phyloP scores from a whole-genome alignment of 345 rosid genomes.

The Citrus inodora region DNA sequence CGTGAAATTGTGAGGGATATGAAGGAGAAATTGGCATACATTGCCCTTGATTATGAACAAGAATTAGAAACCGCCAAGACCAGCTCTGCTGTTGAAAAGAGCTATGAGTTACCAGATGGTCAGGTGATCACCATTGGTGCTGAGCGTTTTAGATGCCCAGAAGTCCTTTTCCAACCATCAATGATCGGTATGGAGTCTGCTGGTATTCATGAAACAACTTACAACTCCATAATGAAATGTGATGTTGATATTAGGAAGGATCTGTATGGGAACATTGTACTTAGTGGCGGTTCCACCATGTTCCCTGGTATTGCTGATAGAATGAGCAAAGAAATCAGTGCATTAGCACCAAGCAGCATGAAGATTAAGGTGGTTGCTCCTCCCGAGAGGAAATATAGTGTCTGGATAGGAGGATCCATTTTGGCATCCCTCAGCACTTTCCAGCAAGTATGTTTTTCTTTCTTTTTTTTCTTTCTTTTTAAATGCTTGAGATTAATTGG shows the following conservation, averaged over 20 bases:
- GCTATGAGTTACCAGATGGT: constrained; percentile 68
- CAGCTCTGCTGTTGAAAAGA: constrained; percentile 62
- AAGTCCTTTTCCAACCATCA: constrained; percentile 66
- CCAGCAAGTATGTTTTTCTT: constrained; percentile 45
- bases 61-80: constrained; percentile 60
- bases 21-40: constrained; percentile 68
- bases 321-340: constrained; percentile 73
- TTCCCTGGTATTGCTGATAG: constrained; percentile 68
- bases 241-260: constrained; percentile 73
- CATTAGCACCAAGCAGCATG: constrained; percentile 70
- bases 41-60: constrained; percentile 64
- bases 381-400: constrained; percentile 73
- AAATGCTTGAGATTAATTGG: not conserved
- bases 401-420: constrained; percentile 74
- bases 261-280: constrained; percentile 65
- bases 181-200: constrained; percentile 72
- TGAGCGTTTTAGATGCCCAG: constrained; percentile 66
- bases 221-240: constrained; percentile 70
- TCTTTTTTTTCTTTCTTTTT: not conserved
- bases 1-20: constrained; percentile 71
- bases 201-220: constrained; percentile 69
- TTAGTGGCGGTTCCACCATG: constrained; percentile 77
- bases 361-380: constrained; percentile 78
- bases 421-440: constrained; percentile 73
- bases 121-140: constrained; percentile 70